Evolutionary conservation across 441 rosid species (phyloP).

Genomic region (Flueggea neowawraea): DNA sequence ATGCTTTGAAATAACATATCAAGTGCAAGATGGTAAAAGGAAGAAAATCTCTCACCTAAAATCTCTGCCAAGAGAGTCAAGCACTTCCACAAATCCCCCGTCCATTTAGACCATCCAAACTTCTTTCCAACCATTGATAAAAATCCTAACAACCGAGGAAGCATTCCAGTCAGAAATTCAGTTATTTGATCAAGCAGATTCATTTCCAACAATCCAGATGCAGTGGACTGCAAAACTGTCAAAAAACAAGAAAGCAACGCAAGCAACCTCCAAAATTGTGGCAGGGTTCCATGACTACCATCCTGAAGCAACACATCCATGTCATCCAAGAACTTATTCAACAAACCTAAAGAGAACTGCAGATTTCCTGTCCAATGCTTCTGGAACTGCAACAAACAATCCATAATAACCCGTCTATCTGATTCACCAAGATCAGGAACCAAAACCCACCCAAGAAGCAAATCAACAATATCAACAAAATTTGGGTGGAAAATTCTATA

Average conservation of each 20-base stretch:
- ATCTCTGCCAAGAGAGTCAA: slow-evolving; percentile 98
- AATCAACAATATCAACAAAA: slow-evolving; percentile 90
- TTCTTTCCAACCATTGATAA: slow-evolving; percentile 78
- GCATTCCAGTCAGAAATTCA: slow-evolving; percentile 72
- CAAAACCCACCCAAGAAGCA: slow-evolving; percentile 98
- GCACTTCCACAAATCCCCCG: slow-evolving; percentile 85
- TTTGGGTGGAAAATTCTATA: slow-evolving; percentile 82
- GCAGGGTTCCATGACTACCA: slow-evolving; percentile 68
- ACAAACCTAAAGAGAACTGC: slow-evolving; percentile 81
- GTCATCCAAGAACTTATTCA: slow-evolving; percentile 87
- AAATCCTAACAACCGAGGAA: slow-evolving; percentile 79
- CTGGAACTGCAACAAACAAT: slow-evolving; percentile 94
- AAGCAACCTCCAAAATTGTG: slow-evolving; percentile 83
- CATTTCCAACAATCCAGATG: slow-evolving; percentile 93
- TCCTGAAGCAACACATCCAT: slow-evolving; percentile 93
- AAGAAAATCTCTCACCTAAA: slow-evolving; percentile 73
- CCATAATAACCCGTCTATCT: slow-evolving; percentile 79
- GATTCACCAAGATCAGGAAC: slow-evolving; percentile 80
- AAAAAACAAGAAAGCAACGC: slow-evolving; percentile 96
- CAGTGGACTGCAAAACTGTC: slow-evolving; percentile 87
- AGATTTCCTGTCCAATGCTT: slow-evolving; percentile 93
- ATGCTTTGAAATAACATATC: slow-evolving; percentile 83
- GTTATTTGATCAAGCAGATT: slow-evolving; percentile 82
- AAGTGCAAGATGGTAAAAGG: slow-evolving; percentile 65
- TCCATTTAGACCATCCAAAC: slow-evolving; percentile 98